Percentiles rank a stretch among this genome's conserved stretches.
phyloP scores from a whole-genome alignment of 441 rosid species.

The Aleurites moluccanus region DNA sequence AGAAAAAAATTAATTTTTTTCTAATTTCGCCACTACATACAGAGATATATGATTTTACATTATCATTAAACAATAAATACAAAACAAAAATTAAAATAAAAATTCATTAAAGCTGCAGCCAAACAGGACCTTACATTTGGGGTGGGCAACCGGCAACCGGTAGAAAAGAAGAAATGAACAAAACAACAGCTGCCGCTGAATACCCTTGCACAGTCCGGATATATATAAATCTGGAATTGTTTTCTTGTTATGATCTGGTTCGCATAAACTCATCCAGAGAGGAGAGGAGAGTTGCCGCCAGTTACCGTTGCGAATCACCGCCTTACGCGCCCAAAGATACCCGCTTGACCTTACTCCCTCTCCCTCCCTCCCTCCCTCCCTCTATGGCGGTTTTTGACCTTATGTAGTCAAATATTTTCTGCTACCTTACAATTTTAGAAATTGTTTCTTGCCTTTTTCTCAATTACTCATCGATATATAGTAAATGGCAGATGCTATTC shows the following conservation, averaged over 20 bases:
- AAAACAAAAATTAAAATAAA: neutral
- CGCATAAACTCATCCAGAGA: neutral
- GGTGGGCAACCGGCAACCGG: neutral
- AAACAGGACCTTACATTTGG: neutral
- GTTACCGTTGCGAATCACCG: neutral
- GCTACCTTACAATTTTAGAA: neutral
- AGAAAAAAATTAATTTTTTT: too few species aligned
- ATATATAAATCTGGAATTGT: neutral
- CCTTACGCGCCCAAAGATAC: neutral
- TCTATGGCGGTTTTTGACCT: slow-evolving; percentile 14
- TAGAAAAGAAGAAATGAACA: neutral
- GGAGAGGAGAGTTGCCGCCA: neutral
- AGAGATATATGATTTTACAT: neutral
- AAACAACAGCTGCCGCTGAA: neutral
- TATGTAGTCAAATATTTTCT: neutral
- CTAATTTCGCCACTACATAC: too few species aligned
- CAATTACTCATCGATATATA: neutral
- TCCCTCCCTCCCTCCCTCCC: neutral
- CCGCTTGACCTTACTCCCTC: neutral
- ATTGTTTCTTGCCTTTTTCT: neutral
- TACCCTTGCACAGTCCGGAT: neutral
- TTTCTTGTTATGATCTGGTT: slow-evolving; percentile 22
- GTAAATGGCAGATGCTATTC: slow-evolving; percentile 67
- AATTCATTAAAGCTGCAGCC: neutral
- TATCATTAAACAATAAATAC: too few species aligned